Conservation (phyloP, 176 grass and related monocot genomes). For the Bothriochloa decipiens region DNA sequence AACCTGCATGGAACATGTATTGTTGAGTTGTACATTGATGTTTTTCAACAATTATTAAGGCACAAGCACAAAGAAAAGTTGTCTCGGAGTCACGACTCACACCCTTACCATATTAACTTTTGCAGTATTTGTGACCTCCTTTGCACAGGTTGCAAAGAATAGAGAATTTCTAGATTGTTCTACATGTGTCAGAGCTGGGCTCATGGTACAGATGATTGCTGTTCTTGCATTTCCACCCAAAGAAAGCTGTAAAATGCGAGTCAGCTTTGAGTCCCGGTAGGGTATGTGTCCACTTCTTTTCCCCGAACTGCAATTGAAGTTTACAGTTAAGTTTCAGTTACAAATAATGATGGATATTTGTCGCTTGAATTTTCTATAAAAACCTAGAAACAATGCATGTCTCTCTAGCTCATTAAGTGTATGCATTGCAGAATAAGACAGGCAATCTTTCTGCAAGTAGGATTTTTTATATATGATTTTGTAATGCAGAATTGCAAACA, state of each 20-base stretch:
- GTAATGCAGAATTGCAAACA: constrained; percentile 7
- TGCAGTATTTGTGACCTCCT: constrained; percentile 90
- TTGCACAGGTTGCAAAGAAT: constrained; percentile 91
- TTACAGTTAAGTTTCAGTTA: constrained; percentile 23
- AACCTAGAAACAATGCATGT: constrained; percentile 21
- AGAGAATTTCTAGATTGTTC: constrained; percentile 96
- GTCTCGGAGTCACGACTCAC: background rate
- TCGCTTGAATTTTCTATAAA: constrained; percentile 5
- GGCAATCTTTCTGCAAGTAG: constrained; percentile 5
- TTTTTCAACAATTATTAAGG: constrained; percentile 14
- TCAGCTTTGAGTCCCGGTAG: constrained; percentile 92
- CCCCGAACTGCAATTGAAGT: constrained; percentile 63
- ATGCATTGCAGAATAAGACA: background rate
- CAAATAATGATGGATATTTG: constrained; percentile 8
- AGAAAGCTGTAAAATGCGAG: constrained; percentile 92
- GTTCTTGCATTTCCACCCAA: constrained; percentile 96
- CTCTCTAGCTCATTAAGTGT: constrained; percentile 3
- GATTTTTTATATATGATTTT: background rate
- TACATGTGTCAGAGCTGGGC: constrained; percentile 77
- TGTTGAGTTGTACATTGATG: constrained; percentile 13
- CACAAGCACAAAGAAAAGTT: constrained; percentile 26
- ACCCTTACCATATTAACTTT: constrained; percentile 93
- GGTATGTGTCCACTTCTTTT: constrained; percentile 91
- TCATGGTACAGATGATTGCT: constrained; percentile 98
- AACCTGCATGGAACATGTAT: constrained; percentile 61